Evolutionary conservation across 2,329 filamentous ascomycete genomes (phyloP).

Genomic region (Pseudogymnoascus sp.): DNA sequence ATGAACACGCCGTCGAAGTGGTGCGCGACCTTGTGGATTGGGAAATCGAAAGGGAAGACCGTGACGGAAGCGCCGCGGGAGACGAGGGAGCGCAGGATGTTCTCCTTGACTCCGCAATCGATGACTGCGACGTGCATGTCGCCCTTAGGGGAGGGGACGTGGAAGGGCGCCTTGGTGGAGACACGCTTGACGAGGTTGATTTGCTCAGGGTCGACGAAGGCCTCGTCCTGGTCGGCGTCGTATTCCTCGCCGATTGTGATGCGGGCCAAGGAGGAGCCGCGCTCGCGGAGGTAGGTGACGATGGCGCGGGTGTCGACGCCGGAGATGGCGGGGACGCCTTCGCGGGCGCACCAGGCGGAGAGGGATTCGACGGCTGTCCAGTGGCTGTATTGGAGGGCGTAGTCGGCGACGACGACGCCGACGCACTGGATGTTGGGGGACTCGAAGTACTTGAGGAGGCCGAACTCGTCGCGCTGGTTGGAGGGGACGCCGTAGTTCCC

Average conservation of each 20-base stretch:
- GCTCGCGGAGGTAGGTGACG: slow-evolving; percentile 90
- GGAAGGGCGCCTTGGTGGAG: slow-evolving; percentile 96
- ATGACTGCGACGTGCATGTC: slow-evolving; percentile 87
- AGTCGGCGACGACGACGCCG: slow-evolving; percentile 91
- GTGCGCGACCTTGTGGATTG: slow-evolving; percentile 94
- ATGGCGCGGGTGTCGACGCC: slow-evolving; percentile 96
- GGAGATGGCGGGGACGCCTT: slow-evolving; percentile 91
- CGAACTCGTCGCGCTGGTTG: slow-evolving; percentile 71
- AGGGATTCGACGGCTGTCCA: slow-evolving; percentile 97
- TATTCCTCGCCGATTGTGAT: slow-evolving; percentile 97
- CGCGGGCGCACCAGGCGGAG: slow-evolving; percentile 87
- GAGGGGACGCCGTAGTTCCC: slow-evolving; percentile 98
- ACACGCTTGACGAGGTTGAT: slow-evolving; percentile 96
- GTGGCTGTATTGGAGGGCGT: slow-evolving; percentile 88
- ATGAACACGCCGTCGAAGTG: slow-evolving; percentile 99
- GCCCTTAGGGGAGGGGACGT: slow-evolving; percentile 76
- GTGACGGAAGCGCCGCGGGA: slow-evolving; percentile 86
- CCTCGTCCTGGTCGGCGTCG: slow-evolving; percentile 95
- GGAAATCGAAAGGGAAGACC: slow-evolving; percentile 92
- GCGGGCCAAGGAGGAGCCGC: slow-evolving; percentile 88
- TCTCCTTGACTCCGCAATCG: slow-evolving; percentile 99
- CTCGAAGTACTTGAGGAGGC: slow-evolving; percentile 95
- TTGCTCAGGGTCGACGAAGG: slow-evolving; percentile 87
- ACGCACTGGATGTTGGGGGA: slow-evolving; percentile 95
- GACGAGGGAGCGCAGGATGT: slow-evolving; percentile 92